phyloP scores from a whole-genome alignment of 2,329 filamentous ascomycete genomes.

The Teratosphaeria epicoccoides region DNA sequence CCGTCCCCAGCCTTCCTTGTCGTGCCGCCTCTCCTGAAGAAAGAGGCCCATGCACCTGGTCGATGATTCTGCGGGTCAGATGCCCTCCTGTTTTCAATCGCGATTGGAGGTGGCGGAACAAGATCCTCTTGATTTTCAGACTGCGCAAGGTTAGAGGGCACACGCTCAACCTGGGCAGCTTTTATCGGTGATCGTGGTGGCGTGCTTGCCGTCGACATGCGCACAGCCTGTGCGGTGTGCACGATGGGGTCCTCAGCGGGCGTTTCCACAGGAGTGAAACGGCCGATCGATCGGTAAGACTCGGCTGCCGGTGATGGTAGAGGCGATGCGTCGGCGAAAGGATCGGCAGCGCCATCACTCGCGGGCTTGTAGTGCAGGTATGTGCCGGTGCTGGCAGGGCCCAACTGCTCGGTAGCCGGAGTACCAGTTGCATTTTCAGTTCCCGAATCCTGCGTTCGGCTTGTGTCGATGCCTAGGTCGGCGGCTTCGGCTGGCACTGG shows the following conservation, averaged over 20 bases:
- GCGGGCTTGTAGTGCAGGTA: conserved; percentile 12
- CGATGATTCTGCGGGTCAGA: conserved; percentile 39
- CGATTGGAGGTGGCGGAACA: conserved; percentile 21
- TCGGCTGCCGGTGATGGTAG: background rate
- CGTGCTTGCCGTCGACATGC: conserved; percentile 39
- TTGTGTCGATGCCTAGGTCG: conserved; percentile 22
- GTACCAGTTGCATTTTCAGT: background rate
- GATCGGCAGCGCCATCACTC: conserved; percentile 12
- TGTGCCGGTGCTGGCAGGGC: conserved; percentile 16
- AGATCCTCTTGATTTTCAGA: conserved; percentile 11
- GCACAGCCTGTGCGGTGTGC: conserved; percentile 39
- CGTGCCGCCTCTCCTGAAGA: conserved; percentile 56
- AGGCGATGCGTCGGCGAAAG: conserved; percentile 17
- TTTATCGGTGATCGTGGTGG: conserved; percentile 26
- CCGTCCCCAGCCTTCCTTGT: conserved; percentile 33
- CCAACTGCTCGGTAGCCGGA: conserved; percentile 5
- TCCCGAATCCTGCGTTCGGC: background rate
- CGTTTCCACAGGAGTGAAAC: conserved; percentile 28
- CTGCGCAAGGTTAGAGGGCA: conserved; percentile 6
- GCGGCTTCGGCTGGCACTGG: conserved; percentile 10
- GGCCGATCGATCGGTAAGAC: conserved; percentile 8
- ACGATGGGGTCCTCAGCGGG: conserved; percentile 38
- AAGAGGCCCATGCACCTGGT: conserved; percentile 51
- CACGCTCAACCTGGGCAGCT: conserved; percentile 3
- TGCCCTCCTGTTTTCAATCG: conserved; percentile 18